Percentiles rank a stretch among this genome's conserved stretches.
phyloP scores from a whole-genome alignment of 768 basidiomycete genomes.

The Mycena rebaudengoi region DNA sequence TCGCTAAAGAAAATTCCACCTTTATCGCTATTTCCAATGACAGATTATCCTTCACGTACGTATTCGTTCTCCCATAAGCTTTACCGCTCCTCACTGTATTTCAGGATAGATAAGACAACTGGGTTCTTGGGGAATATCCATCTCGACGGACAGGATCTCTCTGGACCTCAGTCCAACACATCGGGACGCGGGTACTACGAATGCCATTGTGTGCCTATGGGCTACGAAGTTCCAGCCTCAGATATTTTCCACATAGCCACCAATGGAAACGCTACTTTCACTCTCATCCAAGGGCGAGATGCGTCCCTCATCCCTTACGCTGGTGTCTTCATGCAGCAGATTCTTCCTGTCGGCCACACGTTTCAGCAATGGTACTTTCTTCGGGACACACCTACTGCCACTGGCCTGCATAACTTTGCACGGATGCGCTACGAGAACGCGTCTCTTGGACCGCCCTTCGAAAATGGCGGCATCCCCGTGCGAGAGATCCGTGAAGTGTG shows the following conservation, averaged over 20 bases:
- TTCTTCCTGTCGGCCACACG: constrained; percentile 14
- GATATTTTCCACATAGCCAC: constrained; percentile 13
- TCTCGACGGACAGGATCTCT: constrained; percentile 14
- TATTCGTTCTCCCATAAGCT: neutral
- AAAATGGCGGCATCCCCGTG: constrained; percentile 11
- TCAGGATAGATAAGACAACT: constrained; percentile 14
- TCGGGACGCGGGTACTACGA: constrained; percentile 21
- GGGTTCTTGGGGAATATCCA: constrained; percentile 13
- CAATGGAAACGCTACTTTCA: constrained; percentile 17
- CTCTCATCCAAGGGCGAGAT: constrained; percentile 13
- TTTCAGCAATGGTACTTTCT: constrained; percentile 21
- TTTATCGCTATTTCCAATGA: constrained; percentile 14
- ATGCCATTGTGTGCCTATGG: constrained; percentile 14
- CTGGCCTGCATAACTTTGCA: constrained; percentile 14
- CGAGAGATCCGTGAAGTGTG: constrained; percentile 11
- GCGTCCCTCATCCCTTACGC: neutral
- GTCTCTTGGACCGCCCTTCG: constrained; percentile 5
- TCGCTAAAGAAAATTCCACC: constrained; percentile 5
- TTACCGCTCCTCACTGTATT: neutral
- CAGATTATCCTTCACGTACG: constrained; percentile 16
- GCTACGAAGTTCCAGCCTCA: neutral
- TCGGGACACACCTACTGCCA: constrained; percentile 8
- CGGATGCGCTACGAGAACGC: constrained; percentile 14
- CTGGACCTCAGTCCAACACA: constrained; percentile 15
- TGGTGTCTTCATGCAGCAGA: constrained; percentile 13